phyloP scores from a whole-genome alignment of 2,329 filamentous ascomycete genomes.

The Anthostomella pinea region DNA sequence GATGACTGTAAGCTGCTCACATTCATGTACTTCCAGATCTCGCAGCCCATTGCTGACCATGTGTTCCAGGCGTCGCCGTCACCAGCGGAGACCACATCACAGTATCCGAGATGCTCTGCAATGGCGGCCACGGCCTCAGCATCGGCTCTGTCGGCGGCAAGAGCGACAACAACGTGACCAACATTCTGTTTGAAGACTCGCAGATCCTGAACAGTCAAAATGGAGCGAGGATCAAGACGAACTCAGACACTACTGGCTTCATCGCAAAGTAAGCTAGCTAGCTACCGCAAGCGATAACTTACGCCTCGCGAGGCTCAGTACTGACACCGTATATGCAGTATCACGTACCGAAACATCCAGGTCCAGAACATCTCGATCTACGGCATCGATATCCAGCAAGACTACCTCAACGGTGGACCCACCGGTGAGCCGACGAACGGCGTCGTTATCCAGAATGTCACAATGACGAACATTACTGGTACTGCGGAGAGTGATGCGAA shows the following conservation, averaged over 20 bases:
- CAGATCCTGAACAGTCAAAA: not conserved
- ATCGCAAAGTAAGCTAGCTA: no score
- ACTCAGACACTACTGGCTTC: not conserved
- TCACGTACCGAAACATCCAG: not conserved
- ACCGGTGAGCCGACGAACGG: constrained; percentile 1
- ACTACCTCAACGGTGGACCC: constrained; percentile 2
- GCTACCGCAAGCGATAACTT: no score
- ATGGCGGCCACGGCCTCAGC: not conserved
- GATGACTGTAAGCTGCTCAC: no score
- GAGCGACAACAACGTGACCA: constrained; percentile 1
- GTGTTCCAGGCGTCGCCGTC: constrained; percentile 1
- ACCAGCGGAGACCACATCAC: not conserved
- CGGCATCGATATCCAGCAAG: constrained; percentile 2
- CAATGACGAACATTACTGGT: not conserved
- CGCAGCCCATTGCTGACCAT: no score
- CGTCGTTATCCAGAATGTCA: not conserved
- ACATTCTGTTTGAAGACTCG: not conserved
- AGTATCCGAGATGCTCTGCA: not conserved
- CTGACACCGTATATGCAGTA: no score
- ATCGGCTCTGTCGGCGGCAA: constrained; percentile 1
- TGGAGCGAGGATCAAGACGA: constrained; percentile 1
- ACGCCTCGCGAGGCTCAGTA: no score
- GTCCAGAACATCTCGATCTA: not conserved
- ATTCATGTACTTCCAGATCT: no score
- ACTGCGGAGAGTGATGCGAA: not conserved